Percentiles rank a stretch among this genome's conserved stretches.
Evolutionary conservation across 129 eudicot genomes (phyloP).

Genomic region (Deinandra increscens): DNA sequence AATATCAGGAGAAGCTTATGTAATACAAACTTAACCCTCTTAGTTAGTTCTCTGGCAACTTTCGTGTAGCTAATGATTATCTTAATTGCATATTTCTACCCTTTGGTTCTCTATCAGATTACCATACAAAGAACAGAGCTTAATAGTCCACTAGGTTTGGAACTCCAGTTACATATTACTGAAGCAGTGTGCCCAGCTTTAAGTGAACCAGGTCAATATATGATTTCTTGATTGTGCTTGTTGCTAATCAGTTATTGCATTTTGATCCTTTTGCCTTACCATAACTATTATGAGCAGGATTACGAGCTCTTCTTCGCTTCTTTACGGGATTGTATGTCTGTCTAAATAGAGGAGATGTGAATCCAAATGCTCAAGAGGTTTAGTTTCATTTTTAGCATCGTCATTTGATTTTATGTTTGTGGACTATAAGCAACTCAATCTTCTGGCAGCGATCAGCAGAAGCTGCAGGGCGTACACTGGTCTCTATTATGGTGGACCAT

Average conservation of each 20-base stretch:
- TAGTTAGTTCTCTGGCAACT: constrained; percentile 30
- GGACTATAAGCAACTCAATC: constrained; percentile 22
- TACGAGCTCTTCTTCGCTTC: constrained; percentile 96
- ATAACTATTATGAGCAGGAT: constrained; percentile 51
- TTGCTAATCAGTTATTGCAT: constrained; percentile 7
- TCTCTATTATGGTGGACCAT: constrained; percentile 89
- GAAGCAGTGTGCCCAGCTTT: constrained; percentile 98
- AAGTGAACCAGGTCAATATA: constrained; percentile 88
- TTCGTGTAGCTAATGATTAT: constrained; percentile 24
- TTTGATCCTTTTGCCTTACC: constrained; percentile 18
- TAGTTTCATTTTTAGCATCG: constrained; percentile 12
- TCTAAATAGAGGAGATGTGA: constrained; percentile 78
- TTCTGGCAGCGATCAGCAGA: constrained; percentile 76
- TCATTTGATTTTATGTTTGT: constrained; percentile 9
- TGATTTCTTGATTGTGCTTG: constrained; percentile 10
- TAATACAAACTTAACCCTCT: constrained; percentile 45
- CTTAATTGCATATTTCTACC: constrained; percentile 17
- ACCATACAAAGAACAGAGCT: constrained; percentile 89
- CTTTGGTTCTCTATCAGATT: constrained; percentile 50
- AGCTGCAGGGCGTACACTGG: constrained; percentile 93
- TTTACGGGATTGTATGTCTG: constrained; percentile 79
- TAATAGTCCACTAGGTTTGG: constrained; percentile 88
- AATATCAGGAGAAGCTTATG: constrained; percentile 96
- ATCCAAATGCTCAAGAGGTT: constrained; percentile 76
- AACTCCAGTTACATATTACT: constrained; percentile 77